These are phyloP conservation scores for Myxozyma vanderwaltii DNA, from an alignment of 805 yeast species.

Conservation along the genomic window DNA sequence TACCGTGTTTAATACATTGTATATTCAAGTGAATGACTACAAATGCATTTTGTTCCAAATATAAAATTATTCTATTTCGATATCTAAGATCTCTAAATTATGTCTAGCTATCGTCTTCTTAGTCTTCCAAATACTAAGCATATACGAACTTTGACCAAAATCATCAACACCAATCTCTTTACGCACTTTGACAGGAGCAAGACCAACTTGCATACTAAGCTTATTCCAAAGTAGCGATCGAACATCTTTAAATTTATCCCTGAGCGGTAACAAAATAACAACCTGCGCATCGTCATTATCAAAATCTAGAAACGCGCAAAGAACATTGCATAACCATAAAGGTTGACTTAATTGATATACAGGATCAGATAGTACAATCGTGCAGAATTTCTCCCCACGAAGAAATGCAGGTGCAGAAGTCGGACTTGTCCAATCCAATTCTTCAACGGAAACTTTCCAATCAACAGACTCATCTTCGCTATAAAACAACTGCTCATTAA, in stretches of 20 bases:
- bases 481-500: conserved; percentile 47
- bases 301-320: conserved; percentile 50
- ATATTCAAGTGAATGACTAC: too few species aligned
- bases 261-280: conserved; percentile 72
- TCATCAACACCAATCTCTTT: conserved; percentile 77
- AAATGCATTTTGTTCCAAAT: too few species aligned
- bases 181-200: conserved; percentile 45
- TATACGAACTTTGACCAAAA: conserved; percentile 70
- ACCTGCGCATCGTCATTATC: conserved; percentile 48
- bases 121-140: conserved; percentile 36
- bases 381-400: conserved; percentile 48
- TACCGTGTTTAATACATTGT: too few species aligned
- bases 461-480: conserved; percentile 18
- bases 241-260: conserved; percentile 66
- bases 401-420: conserved; percentile 38
- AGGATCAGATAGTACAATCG: conserved; percentile 82
- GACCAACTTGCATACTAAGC: background rate
- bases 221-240: conserved; percentile 62
- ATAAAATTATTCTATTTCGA: conserved; percentile 2
- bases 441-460: conserved; percentile 45
- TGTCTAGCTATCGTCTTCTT: background rate
- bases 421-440: conserved; percentile 80
- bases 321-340: conserved; percentile 62
- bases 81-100: conserved; percentile 3
- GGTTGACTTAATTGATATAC: conserved; percentile 86